A percentile compares a stretch with the other conserved stretches of the same genome.
These are phyloP conservation scores for Acarospora socialis DNA, from an alignment of 2,329 filamentous ascomycete species.

Conservation along the genomic window DNA sequence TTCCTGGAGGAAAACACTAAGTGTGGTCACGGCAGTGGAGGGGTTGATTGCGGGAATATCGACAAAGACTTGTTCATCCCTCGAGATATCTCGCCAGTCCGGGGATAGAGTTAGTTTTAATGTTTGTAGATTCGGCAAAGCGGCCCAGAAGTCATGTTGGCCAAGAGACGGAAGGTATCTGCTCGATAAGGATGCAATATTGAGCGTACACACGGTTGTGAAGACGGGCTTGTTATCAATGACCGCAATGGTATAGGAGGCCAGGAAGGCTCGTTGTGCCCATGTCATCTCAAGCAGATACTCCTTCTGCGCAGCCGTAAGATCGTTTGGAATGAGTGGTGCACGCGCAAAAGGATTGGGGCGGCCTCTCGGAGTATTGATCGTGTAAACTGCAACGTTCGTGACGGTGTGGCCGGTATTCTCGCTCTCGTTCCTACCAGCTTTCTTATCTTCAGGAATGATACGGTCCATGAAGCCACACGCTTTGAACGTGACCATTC, in stretches of 20 bases:
- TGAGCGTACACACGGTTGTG: constrained; percentile 41
- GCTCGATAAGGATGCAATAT: constrained; percentile 50
- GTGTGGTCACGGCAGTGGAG: constrained; percentile 35
- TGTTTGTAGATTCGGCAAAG: constrained; percentile 38
- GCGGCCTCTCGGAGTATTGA: too few species aligned
- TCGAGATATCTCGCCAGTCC: constrained; percentile 48
- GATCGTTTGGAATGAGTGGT: constrained; percentile 37
- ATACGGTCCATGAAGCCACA: too few species aligned
- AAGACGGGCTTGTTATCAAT: constrained; percentile 46
- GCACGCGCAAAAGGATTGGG: constrained; percentile 8
- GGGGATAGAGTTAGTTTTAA: constrained; percentile 49
- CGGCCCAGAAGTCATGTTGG: constrained; percentile 46
- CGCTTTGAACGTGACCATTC: too few species aligned
- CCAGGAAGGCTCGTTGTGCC: constrained; percentile 54
- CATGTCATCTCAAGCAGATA: constrained; percentile 55
- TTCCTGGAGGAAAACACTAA: constrained; percentile 38
- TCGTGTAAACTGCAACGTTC: too few species aligned
- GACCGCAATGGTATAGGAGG: constrained; percentile 51
- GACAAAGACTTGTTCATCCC: constrained; percentile 37
- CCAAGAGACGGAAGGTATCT: constrained; percentile 43
- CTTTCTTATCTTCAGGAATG: too few species aligned
- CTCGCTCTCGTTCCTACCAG: too few species aligned
- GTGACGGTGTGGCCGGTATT: too few species aligned
- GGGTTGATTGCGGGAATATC: constrained; percentile 37
- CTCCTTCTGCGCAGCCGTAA: constrained; percentile 51